phyloP scores from a whole-genome alignment of 345 rosid genomes.

The Durio zibethinus region DNA sequence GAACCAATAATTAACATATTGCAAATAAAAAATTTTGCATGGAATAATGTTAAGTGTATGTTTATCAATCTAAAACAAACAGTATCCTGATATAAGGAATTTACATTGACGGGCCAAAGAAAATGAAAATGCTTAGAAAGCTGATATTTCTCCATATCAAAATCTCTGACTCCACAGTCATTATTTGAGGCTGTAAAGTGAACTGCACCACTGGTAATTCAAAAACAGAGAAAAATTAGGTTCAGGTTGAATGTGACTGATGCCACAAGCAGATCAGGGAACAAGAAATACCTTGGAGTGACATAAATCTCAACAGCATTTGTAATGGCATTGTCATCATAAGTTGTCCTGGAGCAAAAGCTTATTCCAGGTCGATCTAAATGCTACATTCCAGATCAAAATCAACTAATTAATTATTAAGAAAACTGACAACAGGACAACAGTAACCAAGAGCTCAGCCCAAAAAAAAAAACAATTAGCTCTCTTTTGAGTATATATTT shows the following conservation, averaged over 20 bases:
- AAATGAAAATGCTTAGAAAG: slow-evolving; percentile 53
- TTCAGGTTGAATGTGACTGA: neutral
- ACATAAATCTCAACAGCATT: slow-evolving; percentile 86
- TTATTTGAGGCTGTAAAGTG: slow-evolving; percentile 78
- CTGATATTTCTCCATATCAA: slow-evolving; percentile 74
- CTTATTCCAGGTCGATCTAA: slow-evolving; percentile 83
- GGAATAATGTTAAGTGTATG: neutral
- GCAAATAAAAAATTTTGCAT: neutral
- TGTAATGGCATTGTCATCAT: slow-evolving; percentile 87
- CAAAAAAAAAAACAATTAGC: neutral
- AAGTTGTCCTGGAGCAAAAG: slow-evolving; percentile 82
- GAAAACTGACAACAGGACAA: neutral
- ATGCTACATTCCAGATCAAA: slow-evolving; percentile 39
- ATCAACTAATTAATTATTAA: slow-evolving; percentile 3
- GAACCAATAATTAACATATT: neutral
- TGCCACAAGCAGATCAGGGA: slow-evolving; percentile 13
- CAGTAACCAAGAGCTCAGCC: neutral
- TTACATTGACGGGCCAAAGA: slow-evolving; percentile 77
- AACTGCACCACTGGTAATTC: slow-evolving; percentile 51
- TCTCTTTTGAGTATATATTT: neutral
- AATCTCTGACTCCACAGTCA: slow-evolving; percentile 74
- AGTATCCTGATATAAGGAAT: slow-evolving; percentile 2
- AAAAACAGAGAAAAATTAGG: slow-evolving; percentile 5
- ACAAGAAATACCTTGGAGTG: slow-evolving; percentile 46
- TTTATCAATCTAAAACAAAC: neutral